Evolutionary conservation across 495 filamentous ascomycete species (phyloP), one percentile per base, ranked within the genome.

Genomic region (Eremomyces bilateralis): DNA sequence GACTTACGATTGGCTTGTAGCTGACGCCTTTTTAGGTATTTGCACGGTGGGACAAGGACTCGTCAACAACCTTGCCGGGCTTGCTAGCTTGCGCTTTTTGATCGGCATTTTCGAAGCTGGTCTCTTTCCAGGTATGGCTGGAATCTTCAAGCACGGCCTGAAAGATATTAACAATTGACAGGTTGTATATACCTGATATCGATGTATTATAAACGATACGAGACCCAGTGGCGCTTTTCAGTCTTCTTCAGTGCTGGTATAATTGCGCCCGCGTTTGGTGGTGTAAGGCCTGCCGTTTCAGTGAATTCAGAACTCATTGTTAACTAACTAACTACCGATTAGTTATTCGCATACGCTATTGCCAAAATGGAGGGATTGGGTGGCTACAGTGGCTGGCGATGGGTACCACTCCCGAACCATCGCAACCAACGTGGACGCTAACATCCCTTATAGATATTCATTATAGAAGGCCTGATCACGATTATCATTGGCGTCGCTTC

Each of bases 231-330:
- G 17, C 6, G 30, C 6, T 17, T 32, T 11, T 32, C 30, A 11
- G 6, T 32, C 30, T 32, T 32, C 30, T 32, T 32, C 17, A 10
- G 8, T 18, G 10, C 30, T 6, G 6, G 10, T 32, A 11, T 32
- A 6, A 6, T 32, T 17, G 60, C 58, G 32, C 66, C 67, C 12
- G 69, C 67, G 2, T 72, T 73, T 46, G 67, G 66, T 6, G 67
- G 66, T 13, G 30, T 32, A 32, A 32, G 30, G n/a, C n/a, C n/a
- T n/a, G n/a, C n/a, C n/a, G n/a, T n/a, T n/a, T n/a, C n/a, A n/a
- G n/a, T n/a, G n/a, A n/a, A n/a, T n/a, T 32, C 8, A 32, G 30
- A 8, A 11, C 10, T 10, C 30, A 8, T 11, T 11, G 30, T 8
- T 11, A 32, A 11, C 18, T 8, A 11, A 11, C 10, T 16, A 10